Evolutionary conservation across 176 grass and related monocot species (phyloP).

Genomic region (Oryza meridionalis): DNA sequence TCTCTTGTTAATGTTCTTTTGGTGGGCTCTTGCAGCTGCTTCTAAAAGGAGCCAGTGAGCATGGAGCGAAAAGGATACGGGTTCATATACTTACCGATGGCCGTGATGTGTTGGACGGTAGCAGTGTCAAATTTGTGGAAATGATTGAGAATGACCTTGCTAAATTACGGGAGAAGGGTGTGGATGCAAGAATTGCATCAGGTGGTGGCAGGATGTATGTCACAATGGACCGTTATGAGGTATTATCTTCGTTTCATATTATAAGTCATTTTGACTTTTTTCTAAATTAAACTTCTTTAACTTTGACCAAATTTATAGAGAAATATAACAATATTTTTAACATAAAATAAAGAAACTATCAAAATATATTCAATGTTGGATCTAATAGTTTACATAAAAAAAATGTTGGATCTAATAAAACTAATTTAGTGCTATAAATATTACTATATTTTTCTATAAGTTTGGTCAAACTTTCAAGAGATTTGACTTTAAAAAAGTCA

Average conservation of each 20-base stretch:
- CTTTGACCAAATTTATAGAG: too few relatives aligned
- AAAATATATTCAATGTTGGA: too few relatives aligned
- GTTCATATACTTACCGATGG: conserved; percentile 91
- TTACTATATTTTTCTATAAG: too few relatives aligned
- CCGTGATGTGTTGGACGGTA: conserved; percentile 85
- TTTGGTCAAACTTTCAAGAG: too few relatives aligned
- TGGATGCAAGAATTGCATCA: conserved; percentile 83
- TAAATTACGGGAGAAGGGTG: conserved; percentile 61
- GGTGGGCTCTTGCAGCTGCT: conserved; percentile 56
- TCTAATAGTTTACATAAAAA: too few relatives aligned
- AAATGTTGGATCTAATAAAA: too few relatives aligned
- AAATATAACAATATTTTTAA: too few relatives aligned
- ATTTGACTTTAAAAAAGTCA: too few relatives aligned
- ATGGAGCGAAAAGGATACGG: conserved; percentile 80
- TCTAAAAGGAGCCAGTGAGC: conserved; percentile 76
- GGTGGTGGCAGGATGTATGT: conserved; percentile 98
- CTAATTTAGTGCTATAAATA: too few relatives aligned
- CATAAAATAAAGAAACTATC: too few relatives aligned
- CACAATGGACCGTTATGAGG: conserved; percentile 97
- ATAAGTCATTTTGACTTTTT: too few relatives aligned
- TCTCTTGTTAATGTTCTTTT: neutral
- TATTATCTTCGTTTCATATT: neutral
- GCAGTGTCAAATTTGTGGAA: conserved; percentile 85
- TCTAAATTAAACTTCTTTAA: too few relatives aligned
- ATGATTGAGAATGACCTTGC: conserved; percentile 76